These are phyloP conservation scores for Chalciporus sphaerocephalus DNA, from an alignment of 768 basidiomycete genomes.

Conservation along the genomic window DNA sequence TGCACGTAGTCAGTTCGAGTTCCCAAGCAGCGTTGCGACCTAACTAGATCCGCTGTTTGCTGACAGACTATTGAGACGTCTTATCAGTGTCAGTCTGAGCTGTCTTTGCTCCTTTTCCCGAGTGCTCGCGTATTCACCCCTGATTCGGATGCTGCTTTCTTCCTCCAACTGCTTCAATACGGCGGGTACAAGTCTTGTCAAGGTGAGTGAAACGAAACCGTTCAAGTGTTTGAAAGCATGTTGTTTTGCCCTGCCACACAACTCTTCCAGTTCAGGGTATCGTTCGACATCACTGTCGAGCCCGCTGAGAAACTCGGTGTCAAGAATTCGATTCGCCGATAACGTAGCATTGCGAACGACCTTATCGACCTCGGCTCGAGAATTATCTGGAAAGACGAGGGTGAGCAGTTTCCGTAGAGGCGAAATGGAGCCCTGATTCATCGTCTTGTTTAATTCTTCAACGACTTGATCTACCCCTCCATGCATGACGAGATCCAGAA, in stretches of 20 bases:
- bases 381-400: background rate
- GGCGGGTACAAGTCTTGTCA: background rate
- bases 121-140: background rate
- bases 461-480: background rate
- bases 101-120: background rate
- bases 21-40: background rate
- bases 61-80: background rate
- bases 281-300: background rate
- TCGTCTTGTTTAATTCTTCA: background rate
- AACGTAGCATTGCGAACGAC: background rate
- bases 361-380: background rate
- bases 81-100: background rate
- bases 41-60: background rate
- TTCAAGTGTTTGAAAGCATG: background rate
- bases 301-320: background rate
- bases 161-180: constrained; percentile 1
- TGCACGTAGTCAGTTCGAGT: background rate
- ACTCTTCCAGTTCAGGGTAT: background rate
- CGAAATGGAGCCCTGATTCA: background rate
- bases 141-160: background rate
- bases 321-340: background rate
- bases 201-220: background rate
- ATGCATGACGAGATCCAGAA: constrained; percentile 5
- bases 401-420: background rate
- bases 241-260: background rate